Base-by-base conservation (phyloP, 371 early-diverging fungal genomes). In the Haplosporangium sp. region DNA sequence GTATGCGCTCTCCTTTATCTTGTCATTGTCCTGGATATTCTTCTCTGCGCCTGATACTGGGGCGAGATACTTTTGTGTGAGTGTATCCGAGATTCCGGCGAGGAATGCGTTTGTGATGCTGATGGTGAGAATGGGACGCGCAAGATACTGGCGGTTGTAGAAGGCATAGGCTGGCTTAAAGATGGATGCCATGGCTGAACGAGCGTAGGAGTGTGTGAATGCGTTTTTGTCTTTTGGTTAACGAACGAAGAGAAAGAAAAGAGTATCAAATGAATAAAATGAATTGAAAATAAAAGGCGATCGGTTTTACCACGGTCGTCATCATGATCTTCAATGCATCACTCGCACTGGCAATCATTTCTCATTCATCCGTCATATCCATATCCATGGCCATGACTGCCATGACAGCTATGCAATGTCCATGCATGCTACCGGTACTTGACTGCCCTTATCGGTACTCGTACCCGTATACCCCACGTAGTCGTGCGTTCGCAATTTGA, bases 61-160 rank as follows among this genome's bases (percentile, higher is more conserved):
- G 6, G 85, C 62, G 21, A 90, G 86, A 20, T 62, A 79, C 2
- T 81, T 74, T 67, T 94, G 95, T 0, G 94, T 93, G 14, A 92
- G 65, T 9, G 87, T 67, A 70, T 94, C 93, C 45, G 92, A 89
- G 2, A 91, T 69, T 6, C 86, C 89, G 16, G 92, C 93, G 9
- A 94, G 83, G 10, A 85, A 65, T 6, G 89, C 91, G 77, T 94
- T 94, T 38, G 93, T 91, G 5, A 86, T 81, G 53, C 92, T 86
- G 20, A 94, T 75, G 0, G 95, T 93, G 37, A 89, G 55, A 54
- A 92, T 77, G 12, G 95, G 94, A 38, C 87, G 85, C 20, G 81
- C 83, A 41, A 83, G 80, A 56, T 87, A 89, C 8, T 81, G 83
- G 54, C 73, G 69, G 58, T 82, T 84, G 74, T 89, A 89, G 36